Percentiles rank a stretch among this genome's conserved stretches.
phyloP scores from a whole-genome alignment of 345 rosid genomes.

The Euphorbia lathyris region DNA sequence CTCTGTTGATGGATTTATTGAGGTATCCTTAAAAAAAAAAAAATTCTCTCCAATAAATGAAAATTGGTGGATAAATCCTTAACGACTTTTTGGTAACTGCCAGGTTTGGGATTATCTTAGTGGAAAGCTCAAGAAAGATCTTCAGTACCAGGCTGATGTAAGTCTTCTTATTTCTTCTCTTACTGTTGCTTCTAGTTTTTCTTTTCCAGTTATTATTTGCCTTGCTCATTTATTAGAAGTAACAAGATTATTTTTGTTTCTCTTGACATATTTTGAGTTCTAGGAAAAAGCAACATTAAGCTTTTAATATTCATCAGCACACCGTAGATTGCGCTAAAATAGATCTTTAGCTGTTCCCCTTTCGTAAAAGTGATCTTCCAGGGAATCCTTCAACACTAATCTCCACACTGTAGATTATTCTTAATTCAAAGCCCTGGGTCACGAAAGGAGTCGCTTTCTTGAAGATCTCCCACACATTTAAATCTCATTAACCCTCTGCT shows the following conservation, averaged over 20 bases:
- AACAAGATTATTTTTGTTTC: background rate
- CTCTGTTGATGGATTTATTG: slow-evolving; percentile 96
- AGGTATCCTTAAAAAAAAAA: slow-evolving; percentile 60
- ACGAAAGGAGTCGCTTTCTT: too few species aligned
- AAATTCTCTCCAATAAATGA: background rate
- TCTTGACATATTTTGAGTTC: background rate
- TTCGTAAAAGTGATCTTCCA: background rate
- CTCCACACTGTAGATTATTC: background rate
- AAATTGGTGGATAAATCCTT: slow-evolving; percentile 20
- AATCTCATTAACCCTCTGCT: background rate
- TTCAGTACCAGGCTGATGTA: slow-evolving; percentile 96
- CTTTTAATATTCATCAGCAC: background rate
- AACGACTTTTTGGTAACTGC: slow-evolving; percentile 20
- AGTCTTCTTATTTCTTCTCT: slow-evolving; percentile 23
- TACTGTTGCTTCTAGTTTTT: slow-evolving; percentile 5
- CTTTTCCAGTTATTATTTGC: background rate
- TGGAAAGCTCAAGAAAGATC: slow-evolving; percentile 98
- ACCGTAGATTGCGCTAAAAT: background rate
- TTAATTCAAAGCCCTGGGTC: background rate
- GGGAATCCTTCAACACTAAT: background rate
- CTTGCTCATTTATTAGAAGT: background rate
- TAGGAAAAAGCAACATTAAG: background rate
- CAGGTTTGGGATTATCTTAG: slow-evolving; percentile 98
- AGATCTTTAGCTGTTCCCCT: background rate
- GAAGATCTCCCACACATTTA: background rate